These are phyloP conservation scores for Thielaviopsis punctulata DNA, from an alignment of 2,329 filamentous ascomycete species.

Conservation along the genomic window DNA sequence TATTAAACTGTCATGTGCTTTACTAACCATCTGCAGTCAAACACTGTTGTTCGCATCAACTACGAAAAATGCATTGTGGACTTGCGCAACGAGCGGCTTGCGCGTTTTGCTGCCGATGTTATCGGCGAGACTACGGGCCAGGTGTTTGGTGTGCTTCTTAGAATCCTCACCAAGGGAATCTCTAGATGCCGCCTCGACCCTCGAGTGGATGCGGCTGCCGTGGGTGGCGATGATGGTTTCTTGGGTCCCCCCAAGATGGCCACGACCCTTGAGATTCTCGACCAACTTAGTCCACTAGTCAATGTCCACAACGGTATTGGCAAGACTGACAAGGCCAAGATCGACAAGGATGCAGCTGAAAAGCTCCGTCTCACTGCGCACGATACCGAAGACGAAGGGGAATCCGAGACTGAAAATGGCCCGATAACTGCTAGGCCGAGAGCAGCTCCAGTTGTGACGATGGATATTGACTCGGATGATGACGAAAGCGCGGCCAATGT, in stretches of 20 bases:
- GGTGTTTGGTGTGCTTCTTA: constrained; percentile 60
- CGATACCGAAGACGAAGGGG: constrained; percentile 21
- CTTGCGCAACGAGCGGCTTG: constrained; percentile 62
- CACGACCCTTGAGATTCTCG: constrained; percentile 39
- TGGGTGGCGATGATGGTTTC: constrained; percentile 19
- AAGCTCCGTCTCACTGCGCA: constrained; percentile 22
- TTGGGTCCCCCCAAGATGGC: constrained; percentile 21
- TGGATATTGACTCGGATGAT: constrained; percentile 17
- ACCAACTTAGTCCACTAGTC: constrained; percentile 33
- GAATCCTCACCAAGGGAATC: constrained; percentile 50
- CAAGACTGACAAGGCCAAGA: constrained; percentile 30
- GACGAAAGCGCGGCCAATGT: constrained; percentile 11
- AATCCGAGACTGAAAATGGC: constrained; percentile 16
- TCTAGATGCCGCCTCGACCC: constrained; percentile 47
- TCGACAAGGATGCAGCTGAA: constrained; percentile 30
- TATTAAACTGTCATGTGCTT: background rate
- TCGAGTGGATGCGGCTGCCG: constrained; percentile 24
- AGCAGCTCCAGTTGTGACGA: background rate
- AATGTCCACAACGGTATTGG: constrained; percentile 42
- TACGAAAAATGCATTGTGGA: constrained; percentile 71
- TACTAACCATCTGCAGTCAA: constrained; percentile 34
- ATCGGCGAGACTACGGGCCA: constrained; percentile 59
- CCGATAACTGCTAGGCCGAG: background rate
- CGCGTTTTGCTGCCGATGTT: constrained; percentile 51
- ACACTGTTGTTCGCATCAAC: constrained; percentile 63